phyloP scores from a whole-genome alignment of 495 filamentous ascomycete species.

The Annulohypoxylon moriforme region DNA sequence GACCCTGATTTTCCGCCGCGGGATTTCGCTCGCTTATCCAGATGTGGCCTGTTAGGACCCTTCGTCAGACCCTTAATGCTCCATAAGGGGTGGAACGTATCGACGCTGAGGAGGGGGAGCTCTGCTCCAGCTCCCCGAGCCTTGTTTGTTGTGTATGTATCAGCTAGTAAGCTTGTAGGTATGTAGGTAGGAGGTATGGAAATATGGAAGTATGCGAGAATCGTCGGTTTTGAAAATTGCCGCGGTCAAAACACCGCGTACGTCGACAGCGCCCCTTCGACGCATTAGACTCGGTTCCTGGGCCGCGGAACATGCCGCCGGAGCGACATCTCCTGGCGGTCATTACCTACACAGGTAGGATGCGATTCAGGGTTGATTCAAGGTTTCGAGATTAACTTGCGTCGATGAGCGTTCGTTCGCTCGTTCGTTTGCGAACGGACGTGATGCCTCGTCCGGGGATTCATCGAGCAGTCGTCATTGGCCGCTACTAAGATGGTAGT shows the following conservation, averaged over 20 bases:
- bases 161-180: not conserved
- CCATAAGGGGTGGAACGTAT: not conserved
- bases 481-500: not conserved
- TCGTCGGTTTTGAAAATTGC: not conserved
- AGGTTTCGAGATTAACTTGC: not conserved
- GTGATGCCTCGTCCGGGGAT: not conserved
- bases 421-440: not conserved
- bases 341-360: conserved; percentile 3
- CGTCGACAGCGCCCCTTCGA: not conserved
- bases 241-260: not conserved
- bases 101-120: not conserved
- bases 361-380: too few relatives aligned
- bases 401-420: not conserved
- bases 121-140: not conserved
- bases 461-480: not conserved
- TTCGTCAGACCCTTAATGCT: not conserved
- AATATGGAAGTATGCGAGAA: not conserved
- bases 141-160: not conserved
- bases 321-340: not conserved
- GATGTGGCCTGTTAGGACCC: conserved; percentile 5
- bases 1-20: not conserved
- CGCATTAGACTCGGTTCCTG: not conserved
- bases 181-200: not conserved
- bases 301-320: not conserved
- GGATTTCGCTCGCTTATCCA: not conserved